phyloP scores from a whole-genome alignment of 352 stramenopile genomes.

The Pythium scleroteichum region DNA sequence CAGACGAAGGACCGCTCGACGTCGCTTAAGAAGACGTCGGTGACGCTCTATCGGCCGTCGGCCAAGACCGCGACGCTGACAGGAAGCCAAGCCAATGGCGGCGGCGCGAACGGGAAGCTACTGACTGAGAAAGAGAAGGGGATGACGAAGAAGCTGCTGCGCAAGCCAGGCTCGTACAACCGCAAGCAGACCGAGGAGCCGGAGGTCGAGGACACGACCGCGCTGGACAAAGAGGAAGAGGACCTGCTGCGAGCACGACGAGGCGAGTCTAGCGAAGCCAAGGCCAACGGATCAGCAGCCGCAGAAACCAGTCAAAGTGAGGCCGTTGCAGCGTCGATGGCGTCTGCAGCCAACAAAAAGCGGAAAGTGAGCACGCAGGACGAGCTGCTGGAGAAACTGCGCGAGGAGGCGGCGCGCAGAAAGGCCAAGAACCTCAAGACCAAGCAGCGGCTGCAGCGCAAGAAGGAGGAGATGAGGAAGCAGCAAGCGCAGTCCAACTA shows the following conservation, averaged over 20 bases:
- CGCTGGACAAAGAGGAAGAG: constrained; percentile 59
- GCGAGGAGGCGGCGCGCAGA: constrained; percentile 61
- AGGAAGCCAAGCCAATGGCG: constrained; percentile 30
- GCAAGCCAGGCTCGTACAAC: constrained; percentile 45
- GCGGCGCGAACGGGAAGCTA: constrained; percentile 17
- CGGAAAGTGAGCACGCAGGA: constrained; percentile 70
- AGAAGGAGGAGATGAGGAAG: constrained; percentile 63
- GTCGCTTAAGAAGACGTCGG: constrained; percentile 20
- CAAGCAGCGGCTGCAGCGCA: constrained; percentile 74
- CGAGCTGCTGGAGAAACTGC: constrained; percentile 64
- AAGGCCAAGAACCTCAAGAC: constrained; percentile 78
- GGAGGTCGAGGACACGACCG: constrained; percentile 31
- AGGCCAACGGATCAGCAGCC: neutral
- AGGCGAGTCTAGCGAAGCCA: constrained; percentile 6
- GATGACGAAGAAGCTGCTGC: constrained; percentile 75
- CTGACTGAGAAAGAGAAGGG: constrained; percentile 65
- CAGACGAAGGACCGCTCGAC: constrained; percentile 13
- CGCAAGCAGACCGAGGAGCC: constrained; percentile 34
- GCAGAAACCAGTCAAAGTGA: too few relatives aligned
- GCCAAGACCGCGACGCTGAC: constrained; percentile 23
- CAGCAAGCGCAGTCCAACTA: constrained; percentile 15
- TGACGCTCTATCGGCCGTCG: constrained; percentile 61
- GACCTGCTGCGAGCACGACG: constrained; percentile 51
- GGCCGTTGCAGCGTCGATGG: neutral
- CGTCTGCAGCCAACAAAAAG: constrained; percentile 38